Base-by-base conservation (phyloP, 441 rosid species). In the Lepidium campestre region DNA sequence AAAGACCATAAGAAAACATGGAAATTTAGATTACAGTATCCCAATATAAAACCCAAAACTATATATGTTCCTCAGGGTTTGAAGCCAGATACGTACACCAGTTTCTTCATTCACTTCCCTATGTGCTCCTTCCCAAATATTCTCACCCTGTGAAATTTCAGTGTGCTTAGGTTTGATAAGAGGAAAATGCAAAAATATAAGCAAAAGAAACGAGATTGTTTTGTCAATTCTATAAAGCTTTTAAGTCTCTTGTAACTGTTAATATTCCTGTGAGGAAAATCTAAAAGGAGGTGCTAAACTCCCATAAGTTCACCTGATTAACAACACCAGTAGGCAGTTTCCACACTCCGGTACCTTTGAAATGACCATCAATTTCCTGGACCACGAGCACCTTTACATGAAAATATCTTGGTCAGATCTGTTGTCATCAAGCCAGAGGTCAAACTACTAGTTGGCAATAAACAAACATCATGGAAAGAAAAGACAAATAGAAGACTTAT, bases 361-460 rank as follows among this genome's bases (percentile, higher is more conserved):
- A 85, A n/a, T 53, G 50, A 17, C 95, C 92, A 61, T 6, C 39
- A 3, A 54, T 82, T 60, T 88, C 95, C 68, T 81, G 83, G 22
- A 86, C 95, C 18, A 86, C 95, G 1, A 88, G 84, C 48, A 86
- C 68, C 95, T 88, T 6, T 14, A 22, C 11, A 44, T 44, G 48
- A 6, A 37, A 37, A 37, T 13, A 37, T 37, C 42, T 37, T 14
- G 42, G 13, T 37, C 15, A 37, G 15, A 13, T 37, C 7, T 37
- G 22, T 44, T 41, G 18, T 15, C 15, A 27, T 37, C 42, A 13
- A 4, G 7, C 5, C 25, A 45, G 22, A 45, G 23, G n/a, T 10
- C 50, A 46, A 5, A 45, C 2, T 4, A 20, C 20, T 8, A 17
- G 12, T 7, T 17, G 9, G 5, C 10, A 10, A 53, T 8, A 18